Evolutionary conservation across 495 filamentous ascomycete species (phyloP).

Genomic region (Tuber magnatum): DNA sequence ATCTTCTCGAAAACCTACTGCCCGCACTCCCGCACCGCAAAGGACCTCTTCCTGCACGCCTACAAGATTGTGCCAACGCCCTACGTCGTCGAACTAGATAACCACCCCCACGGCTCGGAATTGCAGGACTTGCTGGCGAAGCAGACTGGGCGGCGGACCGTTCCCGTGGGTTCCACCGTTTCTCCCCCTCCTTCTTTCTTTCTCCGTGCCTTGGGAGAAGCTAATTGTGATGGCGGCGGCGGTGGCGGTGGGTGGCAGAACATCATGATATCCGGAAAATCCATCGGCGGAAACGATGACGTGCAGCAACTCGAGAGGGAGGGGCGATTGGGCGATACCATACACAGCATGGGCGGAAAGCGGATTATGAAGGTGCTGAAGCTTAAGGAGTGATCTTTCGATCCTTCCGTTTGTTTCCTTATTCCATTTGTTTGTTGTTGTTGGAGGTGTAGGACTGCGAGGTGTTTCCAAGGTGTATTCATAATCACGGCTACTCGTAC

Average conservation of each 20-base stretch:
- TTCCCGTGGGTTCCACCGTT: conserved; percentile 50
- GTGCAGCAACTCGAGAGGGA: conserved; percentile 62
- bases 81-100: conserved; percentile 83
- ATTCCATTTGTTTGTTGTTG: not conserved
- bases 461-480: not conserved
- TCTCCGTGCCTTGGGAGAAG: not conserved
- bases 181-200: not conserved
- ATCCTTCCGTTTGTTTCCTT: not conserved
- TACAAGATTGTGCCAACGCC: conserved; percentile 77
- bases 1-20: conserved; percentile 96
- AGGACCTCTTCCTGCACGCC: conserved; percentile 68
- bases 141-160: conserved; percentile 72
- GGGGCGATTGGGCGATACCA: conserved; percentile 62
- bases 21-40: conserved; percentile 73
- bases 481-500: not conserved
- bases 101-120: conserved; percentile 62
- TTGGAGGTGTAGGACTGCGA: not conserved
- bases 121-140: conserved; percentile 63
- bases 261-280: conserved; percentile 75
- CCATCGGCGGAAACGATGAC: conserved; percentile 87
- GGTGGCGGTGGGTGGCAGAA: conserved; percentile 46
- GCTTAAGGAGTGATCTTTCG: conserved; percentile 12
- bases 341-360: conserved; percentile 67
- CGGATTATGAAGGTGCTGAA: conserved; percentile 43
- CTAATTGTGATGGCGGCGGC: not conserved